Evolutionary conservation across 371 early-diverging fungal genomes (phyloP).

Genomic region (Mortierella sp.): DNA sequence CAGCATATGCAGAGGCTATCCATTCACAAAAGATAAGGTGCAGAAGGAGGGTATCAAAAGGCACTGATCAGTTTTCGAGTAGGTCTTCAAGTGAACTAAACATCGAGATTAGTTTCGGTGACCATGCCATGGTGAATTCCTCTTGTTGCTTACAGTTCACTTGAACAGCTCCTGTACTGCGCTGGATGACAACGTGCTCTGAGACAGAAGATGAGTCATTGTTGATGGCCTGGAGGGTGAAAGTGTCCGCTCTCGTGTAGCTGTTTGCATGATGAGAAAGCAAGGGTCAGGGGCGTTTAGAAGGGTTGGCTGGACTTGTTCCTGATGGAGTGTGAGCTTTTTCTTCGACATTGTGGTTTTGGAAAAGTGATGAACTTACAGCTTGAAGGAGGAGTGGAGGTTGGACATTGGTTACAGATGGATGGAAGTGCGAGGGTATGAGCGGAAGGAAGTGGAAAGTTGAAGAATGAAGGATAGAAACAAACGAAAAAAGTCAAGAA

Average conservation of each 20-base stretch:
- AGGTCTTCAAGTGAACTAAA: too few relatives aligned
- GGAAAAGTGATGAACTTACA: neutral
- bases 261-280: conserved; percentile 16
- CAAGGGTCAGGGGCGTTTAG: neutral
- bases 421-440: neutral
- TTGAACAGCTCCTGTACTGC: conserved; percentile 33
- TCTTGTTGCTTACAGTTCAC: conserved; percentile 40
- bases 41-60: neutral
- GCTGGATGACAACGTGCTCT: conserved; percentile 52
- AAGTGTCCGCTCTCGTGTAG: conserved; percentile 32
- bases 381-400: conserved; percentile 2
- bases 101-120: neutral
- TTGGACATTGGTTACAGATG: neutral
- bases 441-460: neutral
- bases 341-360: neutral
- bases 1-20: conserved; percentile 33
- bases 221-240: conserved; percentile 47
- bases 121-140: neutral
- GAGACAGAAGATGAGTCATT: conserved; percentile 52
- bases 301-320: neutral
- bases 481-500: neutral
- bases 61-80: neutral
- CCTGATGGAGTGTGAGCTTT: neutral
- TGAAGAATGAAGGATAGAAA: neutral
- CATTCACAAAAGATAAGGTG: neutral